Percentiles rank a stretch among this genome's conserved stretches.
Evolutionary conservation across 352 stramenopile genomes (phyloP).

Genomic region (Globisporangium parvum): DNA sequence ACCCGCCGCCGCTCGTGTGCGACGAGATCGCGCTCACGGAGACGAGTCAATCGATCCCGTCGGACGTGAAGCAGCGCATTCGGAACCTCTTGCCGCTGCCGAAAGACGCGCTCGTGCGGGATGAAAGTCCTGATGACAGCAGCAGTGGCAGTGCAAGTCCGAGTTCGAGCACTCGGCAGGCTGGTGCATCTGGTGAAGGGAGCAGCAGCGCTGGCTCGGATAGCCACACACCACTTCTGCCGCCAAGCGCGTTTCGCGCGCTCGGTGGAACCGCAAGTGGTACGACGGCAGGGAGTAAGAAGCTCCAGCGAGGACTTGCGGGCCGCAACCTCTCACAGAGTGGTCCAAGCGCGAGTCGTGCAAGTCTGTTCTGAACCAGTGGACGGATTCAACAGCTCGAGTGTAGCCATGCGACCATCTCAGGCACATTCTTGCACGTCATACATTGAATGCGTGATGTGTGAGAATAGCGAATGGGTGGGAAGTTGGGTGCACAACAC

Average conservation of each 20-base stretch:
- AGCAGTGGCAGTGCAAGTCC: not conserved
- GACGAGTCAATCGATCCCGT: conserved; percentile 38
- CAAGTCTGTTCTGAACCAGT: conserved; percentile 1
- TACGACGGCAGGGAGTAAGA: conserved; percentile 14
- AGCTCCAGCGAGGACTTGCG: conserved; percentile 26
- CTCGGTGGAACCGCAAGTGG: not conserved
- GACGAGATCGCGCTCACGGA: conserved; percentile 54
- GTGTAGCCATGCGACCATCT: not conserved
- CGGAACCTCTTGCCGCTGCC: conserved; percentile 26
- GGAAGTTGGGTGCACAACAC: not conserved
- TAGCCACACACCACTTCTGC: not conserved
- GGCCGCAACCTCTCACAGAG: conserved; percentile 25
- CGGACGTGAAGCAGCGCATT: conserved; percentile 46
- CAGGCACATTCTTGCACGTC: too few relatives aligned
- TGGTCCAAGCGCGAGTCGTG: not conserved
- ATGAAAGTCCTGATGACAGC: conserved; percentile 20
- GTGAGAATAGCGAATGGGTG: too few relatives aligned
- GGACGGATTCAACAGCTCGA: not conserved
- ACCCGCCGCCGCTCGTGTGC: conserved; percentile 50
- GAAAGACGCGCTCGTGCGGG: conserved; percentile 45
- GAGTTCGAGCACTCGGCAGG: not conserved
- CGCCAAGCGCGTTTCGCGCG: conserved; percentile 1
- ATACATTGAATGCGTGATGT: too few relatives aligned
- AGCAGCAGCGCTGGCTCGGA: not conserved
- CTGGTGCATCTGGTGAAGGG: not conserved